phyloP scores from a whole-genome alignment of 306 rosid species.

The Carpinus fangiana region DNA sequence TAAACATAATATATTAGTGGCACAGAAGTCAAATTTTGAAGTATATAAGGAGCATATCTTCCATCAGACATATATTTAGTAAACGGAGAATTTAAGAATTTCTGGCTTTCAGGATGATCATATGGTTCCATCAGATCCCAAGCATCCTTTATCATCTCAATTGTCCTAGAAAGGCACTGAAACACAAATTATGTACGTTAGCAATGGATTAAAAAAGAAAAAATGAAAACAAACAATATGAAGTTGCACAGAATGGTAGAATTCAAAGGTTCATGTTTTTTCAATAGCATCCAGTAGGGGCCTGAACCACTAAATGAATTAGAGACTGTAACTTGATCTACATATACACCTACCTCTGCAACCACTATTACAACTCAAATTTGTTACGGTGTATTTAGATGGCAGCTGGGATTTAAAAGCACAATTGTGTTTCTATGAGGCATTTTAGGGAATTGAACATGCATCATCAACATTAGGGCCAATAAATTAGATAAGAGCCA shows the following conservation, averaged over 20 bases:
- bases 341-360: neutral
- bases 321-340: neutral
- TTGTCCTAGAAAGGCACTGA: conserved; percentile 75
- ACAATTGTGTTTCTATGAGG: neutral
- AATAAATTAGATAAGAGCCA: neutral
- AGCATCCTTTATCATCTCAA: conserved; percentile 68
- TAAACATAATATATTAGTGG: conserved; percentile 61
- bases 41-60: conserved; percentile 80
- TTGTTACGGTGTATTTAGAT: neutral
- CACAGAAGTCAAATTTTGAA: conserved; percentile 83
- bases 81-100: conserved; percentile 38
- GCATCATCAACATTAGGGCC: neutral
- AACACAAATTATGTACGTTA: conserved; percentile 13
- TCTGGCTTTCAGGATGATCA: conserved; percentile 48
- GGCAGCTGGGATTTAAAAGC: neutral
- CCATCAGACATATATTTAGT: conserved; percentile 53
- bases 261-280: neutral
- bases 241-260: neutral
- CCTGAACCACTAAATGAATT: neutral
- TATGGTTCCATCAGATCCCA: conserved; percentile 47
- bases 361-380: neutral
- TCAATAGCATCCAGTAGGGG: neutral
- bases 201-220: neutral
- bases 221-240: neutral
- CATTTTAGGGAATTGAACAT: neutral